Base-by-base conservation (phyloP, 1,284 basidiomycete genomes). In the Moesziomyces parantarcticus region DNA sequence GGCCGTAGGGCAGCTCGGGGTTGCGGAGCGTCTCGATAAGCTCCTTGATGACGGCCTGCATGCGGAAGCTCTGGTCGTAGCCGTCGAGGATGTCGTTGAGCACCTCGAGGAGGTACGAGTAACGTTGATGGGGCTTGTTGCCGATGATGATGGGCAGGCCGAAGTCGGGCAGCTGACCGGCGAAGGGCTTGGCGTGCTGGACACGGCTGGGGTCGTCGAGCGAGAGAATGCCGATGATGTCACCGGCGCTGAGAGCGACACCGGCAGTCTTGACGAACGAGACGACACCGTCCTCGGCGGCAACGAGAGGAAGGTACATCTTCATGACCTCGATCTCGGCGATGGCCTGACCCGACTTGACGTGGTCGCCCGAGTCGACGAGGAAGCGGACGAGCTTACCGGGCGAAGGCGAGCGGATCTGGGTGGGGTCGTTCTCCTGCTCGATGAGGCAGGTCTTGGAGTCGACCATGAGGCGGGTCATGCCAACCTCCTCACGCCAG, bases 381-480 rank as follows among this genome's bases (percentile, higher is more conserved):
- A 99, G 89, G 87, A 92, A 96, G 53, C 95, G 89, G 60, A 99
- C 90, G 49, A 99, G 89, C 87, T 99, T 99, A 51, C 97, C 97
- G 23, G 97, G 97, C 85, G 92, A 94, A 13, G 97, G 97, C 81
- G 92, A 94, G 80, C 96, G 89, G 59, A 99, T 88, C 85, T 99
- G 96, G 18, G 97, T 99, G 7, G 97, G 97, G 84, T 99, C 97
- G 80, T 97, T 97, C 88, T 99, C 97, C 86, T 99, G 95, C 86
- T 98, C 97, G 78, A 99, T 96, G 85, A 97, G 88, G 85, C 94
- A 97, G 26, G 97, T 99, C 88, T 97, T 97, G 70, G 93, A 89
- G 73, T 84, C 94, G 73, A 99, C 90, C 89, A 96, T 96, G 73
- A 99, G 85, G 58, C 97, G 89, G 79, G 81, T 81, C 63, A 79